Conservation (phyloP, 305 asterid species). For the Fraxinus sp. region DNA sequence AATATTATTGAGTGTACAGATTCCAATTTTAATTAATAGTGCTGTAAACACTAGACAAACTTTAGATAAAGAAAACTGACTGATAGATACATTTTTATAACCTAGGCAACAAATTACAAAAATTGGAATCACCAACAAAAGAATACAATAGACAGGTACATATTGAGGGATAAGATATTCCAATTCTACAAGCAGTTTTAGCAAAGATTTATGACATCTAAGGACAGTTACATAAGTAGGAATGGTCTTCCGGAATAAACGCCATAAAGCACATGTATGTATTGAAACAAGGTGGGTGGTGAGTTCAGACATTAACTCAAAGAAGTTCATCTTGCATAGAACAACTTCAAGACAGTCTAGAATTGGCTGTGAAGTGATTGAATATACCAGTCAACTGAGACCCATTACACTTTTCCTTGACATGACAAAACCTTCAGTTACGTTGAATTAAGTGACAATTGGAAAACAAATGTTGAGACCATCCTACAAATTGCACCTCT, state of each 20-base stretch:
- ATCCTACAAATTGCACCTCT: not conserved
- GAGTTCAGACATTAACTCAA: not conserved
- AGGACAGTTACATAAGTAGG: not conserved
- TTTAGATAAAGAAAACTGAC: not conserved
- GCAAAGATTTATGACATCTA: not conserved
- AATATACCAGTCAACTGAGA: not conserved
- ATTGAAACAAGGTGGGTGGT: not conserved
- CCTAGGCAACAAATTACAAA: not conserved
- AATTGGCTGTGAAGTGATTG: not conserved
- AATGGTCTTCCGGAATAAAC: not conserved
- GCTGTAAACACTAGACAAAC: not conserved
- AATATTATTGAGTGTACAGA: slow-evolving; percentile 7
- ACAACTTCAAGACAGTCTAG: not conserved
- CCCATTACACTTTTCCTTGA: not conserved
- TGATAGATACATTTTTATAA: not conserved
- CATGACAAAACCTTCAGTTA: not conserved
- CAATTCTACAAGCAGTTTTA: not conserved
- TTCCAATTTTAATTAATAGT: not conserved
- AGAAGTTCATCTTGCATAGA: not conserved
- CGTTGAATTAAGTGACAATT: not conserved
- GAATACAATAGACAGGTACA: not conserved
- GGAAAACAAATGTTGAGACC: not conserved
- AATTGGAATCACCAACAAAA: not conserved
- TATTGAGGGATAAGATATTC: not conserved
- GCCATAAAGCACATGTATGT: not conserved